These are phyloP conservation scores for Colletotrichum navitas DNA, from an alignment of 2,329 filamentous ascomycete species.

Conservation along the genomic window DNA sequence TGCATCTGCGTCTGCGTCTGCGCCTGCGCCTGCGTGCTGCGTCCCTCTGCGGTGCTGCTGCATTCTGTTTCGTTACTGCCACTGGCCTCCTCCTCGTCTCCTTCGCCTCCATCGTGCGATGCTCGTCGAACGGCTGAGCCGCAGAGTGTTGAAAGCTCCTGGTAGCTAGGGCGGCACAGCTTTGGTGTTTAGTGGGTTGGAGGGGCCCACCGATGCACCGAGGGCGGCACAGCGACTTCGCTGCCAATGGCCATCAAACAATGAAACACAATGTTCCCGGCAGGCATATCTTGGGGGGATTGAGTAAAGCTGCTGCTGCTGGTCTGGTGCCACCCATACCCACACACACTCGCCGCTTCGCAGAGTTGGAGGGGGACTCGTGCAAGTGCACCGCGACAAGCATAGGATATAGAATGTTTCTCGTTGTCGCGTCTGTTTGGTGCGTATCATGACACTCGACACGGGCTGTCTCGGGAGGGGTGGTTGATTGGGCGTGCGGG, in stretches of 20 bases:
- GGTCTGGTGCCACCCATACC: conserved; percentile 18
- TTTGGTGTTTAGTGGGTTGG: conserved; percentile 20
- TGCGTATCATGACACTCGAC: not conserved
- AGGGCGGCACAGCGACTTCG: not conserved
- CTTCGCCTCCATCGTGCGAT: not conserved
- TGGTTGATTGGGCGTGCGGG: not conserved
- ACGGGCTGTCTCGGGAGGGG: not conserved
- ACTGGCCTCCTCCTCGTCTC: not conserved
- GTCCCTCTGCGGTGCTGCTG: not conserved
- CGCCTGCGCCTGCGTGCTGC: conserved; percentile 22
- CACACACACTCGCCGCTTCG: conserved; percentile 30
- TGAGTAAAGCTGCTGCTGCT: conserved; percentile 22
- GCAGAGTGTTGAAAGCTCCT: conserved; percentile 1
- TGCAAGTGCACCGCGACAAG: conserved; percentile 13
- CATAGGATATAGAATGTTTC: not conserved
- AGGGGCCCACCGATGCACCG: conserved; percentile 23
- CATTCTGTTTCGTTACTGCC: not conserved
- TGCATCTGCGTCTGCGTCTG: too few species aligned
- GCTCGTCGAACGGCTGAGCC: not conserved
- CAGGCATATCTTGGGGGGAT: conserved; percentile 34
- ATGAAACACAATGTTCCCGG: not conserved
- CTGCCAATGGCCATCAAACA: conserved; percentile 1
- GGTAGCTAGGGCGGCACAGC: conserved; percentile 20
- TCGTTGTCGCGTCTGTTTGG: not conserved
- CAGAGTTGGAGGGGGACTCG: not conserved